Base-by-base conservation (phyloP, 345 rosid genomes). In the Zanthoxylum bungeanum region DNA sequence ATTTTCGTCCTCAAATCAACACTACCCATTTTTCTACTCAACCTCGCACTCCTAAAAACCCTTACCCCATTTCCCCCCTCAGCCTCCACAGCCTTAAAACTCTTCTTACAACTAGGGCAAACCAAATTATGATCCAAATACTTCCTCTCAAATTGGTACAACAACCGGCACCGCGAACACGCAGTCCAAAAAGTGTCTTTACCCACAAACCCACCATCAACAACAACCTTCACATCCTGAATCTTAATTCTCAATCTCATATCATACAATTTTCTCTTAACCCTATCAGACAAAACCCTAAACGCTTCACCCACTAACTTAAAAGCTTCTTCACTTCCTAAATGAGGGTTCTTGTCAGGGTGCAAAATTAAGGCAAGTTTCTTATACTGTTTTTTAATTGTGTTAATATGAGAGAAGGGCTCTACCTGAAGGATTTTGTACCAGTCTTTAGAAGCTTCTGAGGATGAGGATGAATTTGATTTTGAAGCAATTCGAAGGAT, bases 241-340 rank as follows among this genome's bases (percentile, higher is more conserved):
- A 93, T 79, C 83, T 75, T 80, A 58, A 90, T 72, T 81, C 93
- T 88, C 72, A 93, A 74, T 81, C 80, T 83, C 80, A 77, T 62
- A 84, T 93, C 98, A 83, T 87, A 93, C 66, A 87, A 94, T 72
- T 75, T 84, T 79, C 91, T 87, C 88, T 79, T 82, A 67, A 83
- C 76, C 69, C 73, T 85, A 75, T 93, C 96, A 16, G 85, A 80
- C 66, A 93, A 80, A 59, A 91, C 80, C 83, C 83, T 75, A 85
- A 90, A 88, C 65, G 87, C 96, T 50, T 93, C 93, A 31, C 81
- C 91, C 56, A 93, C 91, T 64, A 87, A 81, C 82, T 88, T 93
- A 78, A 93, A 91, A 57, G 97, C 98, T 16, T 93, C 98, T 61
- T 88, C 94, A 30, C 94, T 87, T 7, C 96, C 96, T 19, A 73